Base-by-base conservation (phyloP, 2,329 filamentous ascomycete species). In the Aspergillus bombycis region DNA sequence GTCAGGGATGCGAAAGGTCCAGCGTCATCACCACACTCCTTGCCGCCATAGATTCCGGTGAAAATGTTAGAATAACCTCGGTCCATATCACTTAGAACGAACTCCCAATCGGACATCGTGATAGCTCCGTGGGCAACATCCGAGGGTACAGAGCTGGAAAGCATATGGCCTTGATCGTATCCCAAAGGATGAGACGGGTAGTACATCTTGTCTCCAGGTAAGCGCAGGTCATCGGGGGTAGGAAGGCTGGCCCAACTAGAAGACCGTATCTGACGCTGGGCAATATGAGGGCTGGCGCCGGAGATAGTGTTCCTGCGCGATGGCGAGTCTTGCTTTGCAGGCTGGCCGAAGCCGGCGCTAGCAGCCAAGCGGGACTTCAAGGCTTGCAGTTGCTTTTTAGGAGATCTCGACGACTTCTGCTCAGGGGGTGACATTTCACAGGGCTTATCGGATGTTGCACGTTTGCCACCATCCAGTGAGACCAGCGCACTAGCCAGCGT, bases 31-130 rank as follows among this genome's bases (percentile, higher is more conserved):
- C 76, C 73, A 50, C 74, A 77, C 64, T 80, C 79, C 67, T 74
- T 81, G 45, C 74, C 79, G 14, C 77, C 79, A 57, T 83, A 82
- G n/a, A 84, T 78, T 4, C 79, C 79, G 23, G 81, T 83, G 63
- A 83, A 95, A n/a, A 96, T 90, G 72, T 94, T 96, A 60, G 89
- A 87, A 67, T 90, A 86, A 0, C 92, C 92, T 41, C 89, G 89
- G 70, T 96, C 93, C 75, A 96, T 88, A 26, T 89, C 90, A 4
- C 90, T 89, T 2, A 96, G 84, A 0, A 96, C 83, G 1, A 89
- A 88, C 75, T 96, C 93, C 93, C 93, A 96, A 70, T 95, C 92
- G 0, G 88, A 83, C 10, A 88, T 80, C 0, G 88, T 88, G 14
- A 89, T 83, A 2, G 70, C 66, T 4, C 72, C 70, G 6, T 60